Evolutionary conservation across 192 early-diverging fungal species (phyloP).

Genomic region (Coemansia sp.): DNA sequence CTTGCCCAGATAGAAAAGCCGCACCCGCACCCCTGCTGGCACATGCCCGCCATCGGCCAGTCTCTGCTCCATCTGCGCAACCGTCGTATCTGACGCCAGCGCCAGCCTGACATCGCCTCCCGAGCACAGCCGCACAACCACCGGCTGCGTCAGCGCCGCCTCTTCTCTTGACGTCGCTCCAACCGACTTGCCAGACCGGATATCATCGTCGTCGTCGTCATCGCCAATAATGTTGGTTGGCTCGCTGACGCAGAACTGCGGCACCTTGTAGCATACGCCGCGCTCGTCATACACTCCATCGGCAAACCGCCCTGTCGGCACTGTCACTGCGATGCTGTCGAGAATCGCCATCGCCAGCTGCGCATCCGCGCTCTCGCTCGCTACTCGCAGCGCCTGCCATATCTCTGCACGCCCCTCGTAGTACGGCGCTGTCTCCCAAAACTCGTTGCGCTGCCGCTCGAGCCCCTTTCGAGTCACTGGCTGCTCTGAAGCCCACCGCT

Average conservation of each 20-base stretch:
- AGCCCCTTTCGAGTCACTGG: slow-evolving; percentile 24
- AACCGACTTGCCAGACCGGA: neutral
- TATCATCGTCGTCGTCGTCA: neutral
- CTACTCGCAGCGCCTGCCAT: slow-evolving; percentile 72
- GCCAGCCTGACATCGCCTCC: slow-evolving; percentile 18
- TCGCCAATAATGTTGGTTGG: slow-evolving; percentile 56
- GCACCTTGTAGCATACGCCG: slow-evolving; percentile 69
- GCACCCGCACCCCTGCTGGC: slow-evolving; percentile 15
- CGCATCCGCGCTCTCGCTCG: slow-evolving; percentile 54
- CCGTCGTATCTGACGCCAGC: slow-evolving; percentile 21
- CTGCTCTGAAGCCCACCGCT: slow-evolving; percentile 18
- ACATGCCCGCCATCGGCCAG: slow-evolving; percentile 20
- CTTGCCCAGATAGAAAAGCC: slow-evolving; percentile 56
- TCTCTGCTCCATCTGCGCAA: slow-evolving; percentile 32
- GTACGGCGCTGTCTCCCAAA: slow-evolving; percentile 73
- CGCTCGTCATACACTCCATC: slow-evolving; percentile 83
- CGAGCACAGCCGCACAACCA: slow-evolving; percentile 21
- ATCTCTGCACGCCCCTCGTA: slow-evolving; percentile 73
- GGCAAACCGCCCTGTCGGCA: slow-evolving; percentile 66
- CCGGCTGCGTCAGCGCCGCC: neutral
- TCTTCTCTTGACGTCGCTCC: neutral
- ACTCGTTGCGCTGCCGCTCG: slow-evolving; percentile 58
- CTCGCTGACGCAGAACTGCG: slow-evolving; percentile 62
- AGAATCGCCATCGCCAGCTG: slow-evolving; percentile 64
- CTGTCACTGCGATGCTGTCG: slow-evolving; percentile 63